Conservation (phyloP, 129 eudicot genomes). For the Oenanthe sinensis region DNA sequence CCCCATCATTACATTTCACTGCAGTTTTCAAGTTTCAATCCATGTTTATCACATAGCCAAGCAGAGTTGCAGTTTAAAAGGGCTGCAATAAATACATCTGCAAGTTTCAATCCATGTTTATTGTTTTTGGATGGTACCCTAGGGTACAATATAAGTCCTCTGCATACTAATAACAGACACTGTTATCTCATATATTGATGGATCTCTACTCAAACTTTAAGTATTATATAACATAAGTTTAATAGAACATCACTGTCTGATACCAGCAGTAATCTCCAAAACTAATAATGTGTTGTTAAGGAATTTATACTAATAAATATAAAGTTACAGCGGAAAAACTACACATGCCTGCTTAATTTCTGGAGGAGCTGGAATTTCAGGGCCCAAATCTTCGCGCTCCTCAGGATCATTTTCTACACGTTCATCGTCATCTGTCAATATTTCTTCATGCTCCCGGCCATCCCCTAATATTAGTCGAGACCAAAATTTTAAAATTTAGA, state of each 20-base stretch:
- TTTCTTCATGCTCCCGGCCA: conserved; percentile 99
- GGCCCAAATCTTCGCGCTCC: conserved; percentile 93
- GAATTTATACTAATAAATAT: neutral
- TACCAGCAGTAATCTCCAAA: neutral
- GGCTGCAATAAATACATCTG: too few species aligned
- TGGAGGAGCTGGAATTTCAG: conserved; percentile 98
- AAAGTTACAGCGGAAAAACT: conserved; percentile 6
- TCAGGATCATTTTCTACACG: conserved; percentile 80
- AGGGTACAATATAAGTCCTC: neutral
- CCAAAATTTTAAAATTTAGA: neutral
- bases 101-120: too few species aligned
- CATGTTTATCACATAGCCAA: too few species aligned
- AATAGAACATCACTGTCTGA: neutral
- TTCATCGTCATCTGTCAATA: conserved; percentile 97
- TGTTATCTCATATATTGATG: neutral
- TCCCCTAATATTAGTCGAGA: conserved; percentile 45
- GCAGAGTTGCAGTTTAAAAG: too few species aligned
- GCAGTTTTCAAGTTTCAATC: too few species aligned
- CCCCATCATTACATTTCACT: too few species aligned
- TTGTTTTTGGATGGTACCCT: neutral
- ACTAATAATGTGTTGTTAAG: neutral
- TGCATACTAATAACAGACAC: neutral
- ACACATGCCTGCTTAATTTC: conserved; percentile 59
- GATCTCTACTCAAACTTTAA: neutral
- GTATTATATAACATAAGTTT: neutral